Evolutionary conservation across 805 yeast species (phyloP).

Genomic region (Cyberlindnera petersonii): DNA sequence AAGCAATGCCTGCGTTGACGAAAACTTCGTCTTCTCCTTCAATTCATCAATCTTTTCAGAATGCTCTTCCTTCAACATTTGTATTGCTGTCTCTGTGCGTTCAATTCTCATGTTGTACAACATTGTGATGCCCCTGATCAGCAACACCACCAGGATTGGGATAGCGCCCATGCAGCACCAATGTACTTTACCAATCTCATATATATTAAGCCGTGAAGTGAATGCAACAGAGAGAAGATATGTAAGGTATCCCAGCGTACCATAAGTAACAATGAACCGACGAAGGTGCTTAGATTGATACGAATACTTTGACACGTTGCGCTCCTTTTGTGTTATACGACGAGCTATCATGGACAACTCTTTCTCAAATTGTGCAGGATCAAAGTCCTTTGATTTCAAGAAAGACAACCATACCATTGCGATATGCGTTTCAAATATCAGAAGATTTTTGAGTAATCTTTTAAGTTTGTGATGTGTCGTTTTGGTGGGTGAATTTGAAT

Average conservation of each 20-base stretch:
- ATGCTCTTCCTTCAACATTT: conserved; percentile 42
- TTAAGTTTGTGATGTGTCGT: too few species aligned
- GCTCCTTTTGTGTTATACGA: conserved; percentile 31
- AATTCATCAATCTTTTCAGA: conserved; percentile 57
- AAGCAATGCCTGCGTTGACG: conserved; percentile 69
- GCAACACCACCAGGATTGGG: conserved; percentile 6
- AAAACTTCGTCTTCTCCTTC: conserved; percentile 69
- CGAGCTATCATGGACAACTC: conserved; percentile 37
- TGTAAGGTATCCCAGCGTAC: conserved; percentile 10
- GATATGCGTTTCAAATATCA: background rate
- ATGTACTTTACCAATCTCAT: background rate
- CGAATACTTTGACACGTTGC: conserved; percentile 21
- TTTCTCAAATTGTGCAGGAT: conserved; percentile 42
- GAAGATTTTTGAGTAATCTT: background rate
- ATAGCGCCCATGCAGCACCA: background rate
- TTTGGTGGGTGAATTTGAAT: too few species aligned
- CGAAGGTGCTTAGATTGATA: conserved; percentile 7
- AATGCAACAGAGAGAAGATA: background rate
- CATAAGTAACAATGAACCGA: conserved; percentile 12
- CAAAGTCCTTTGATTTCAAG: conserved; percentile 32
- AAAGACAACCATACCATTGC: conserved; percentile 26
- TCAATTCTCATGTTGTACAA: conserved; percentile 10
- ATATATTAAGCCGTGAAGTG: conserved; percentile 1
- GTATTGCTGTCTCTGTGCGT: conserved; percentile 20
- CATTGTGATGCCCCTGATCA: conserved; percentile 1